phyloP scores from a whole-genome alignment of 2,329 filamentous ascomycete species.

The Colletotrichum orbiculare region DNA sequence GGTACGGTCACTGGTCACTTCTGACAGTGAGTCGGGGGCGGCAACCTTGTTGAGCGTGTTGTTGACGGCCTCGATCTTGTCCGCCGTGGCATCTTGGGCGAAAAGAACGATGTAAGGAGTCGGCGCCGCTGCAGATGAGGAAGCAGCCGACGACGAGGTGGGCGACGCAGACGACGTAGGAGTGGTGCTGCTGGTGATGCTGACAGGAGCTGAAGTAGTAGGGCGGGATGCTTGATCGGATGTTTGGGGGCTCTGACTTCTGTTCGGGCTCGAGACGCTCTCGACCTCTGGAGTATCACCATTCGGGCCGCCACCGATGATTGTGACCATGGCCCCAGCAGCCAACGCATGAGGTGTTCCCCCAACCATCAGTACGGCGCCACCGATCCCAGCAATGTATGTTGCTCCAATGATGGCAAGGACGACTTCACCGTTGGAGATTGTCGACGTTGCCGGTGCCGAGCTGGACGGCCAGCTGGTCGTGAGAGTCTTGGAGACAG shows the following conservation, averaged over 20 bases:
- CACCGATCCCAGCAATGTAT: slow-evolving; percentile 9
- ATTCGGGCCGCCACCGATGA: slow-evolving; percentile 2
- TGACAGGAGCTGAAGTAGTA: not conserved
- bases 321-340: slow-evolving; percentile 11
- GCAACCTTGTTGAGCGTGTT: slow-evolving; percentile 1
- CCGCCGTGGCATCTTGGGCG: not conserved
- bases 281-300: slow-evolving; percentile 16
- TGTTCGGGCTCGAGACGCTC: slow-evolving; percentile 2
- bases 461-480: slow-evolving; percentile 8
- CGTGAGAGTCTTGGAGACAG: not conserved
- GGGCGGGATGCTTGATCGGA: not conserved
- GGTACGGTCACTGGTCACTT: slow-evolving; percentile 10
- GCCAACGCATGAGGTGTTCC: not conserved
- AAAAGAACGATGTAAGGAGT: slow-evolving; percentile 2
- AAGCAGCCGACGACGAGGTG: not conserved
- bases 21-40: not conserved
- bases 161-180: not conserved
- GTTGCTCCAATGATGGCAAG: slow-evolving; percentile 18
- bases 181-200: not conserved
- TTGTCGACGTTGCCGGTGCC: slow-evolving; percentile 1
- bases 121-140: slow-evolving; percentile 1
- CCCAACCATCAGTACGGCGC: slow-evolving; percentile 5
- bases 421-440: not conserved
- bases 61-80: slow-evolving; percentile 2
- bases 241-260: not conserved